A percentile compares a stretch with the other conserved stretches of the same genome.
These are phyloP conservation scores for Pythium insidiosum DNA, from an alignment of 352 stramenopile genomes.

Conservation along the genomic window DNA sequence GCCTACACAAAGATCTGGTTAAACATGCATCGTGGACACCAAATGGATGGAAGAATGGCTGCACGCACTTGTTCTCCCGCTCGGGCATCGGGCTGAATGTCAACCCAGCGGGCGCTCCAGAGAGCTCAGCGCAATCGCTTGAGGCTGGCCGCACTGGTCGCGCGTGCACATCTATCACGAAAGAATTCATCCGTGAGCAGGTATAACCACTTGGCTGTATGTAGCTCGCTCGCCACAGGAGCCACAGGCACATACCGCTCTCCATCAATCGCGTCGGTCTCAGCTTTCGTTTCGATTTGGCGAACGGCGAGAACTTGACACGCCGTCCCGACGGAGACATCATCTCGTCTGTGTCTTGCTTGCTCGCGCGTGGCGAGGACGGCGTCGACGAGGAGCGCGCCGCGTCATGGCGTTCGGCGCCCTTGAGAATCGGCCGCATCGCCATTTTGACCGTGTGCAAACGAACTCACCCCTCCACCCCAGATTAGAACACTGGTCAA, in stretches of 20 bases:
- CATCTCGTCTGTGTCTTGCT: slow-evolving; percentile 20
- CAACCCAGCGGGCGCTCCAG: too few relatives aligned
- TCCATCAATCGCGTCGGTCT: slow-evolving; percentile 6
- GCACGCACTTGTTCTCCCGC: slow-evolving; percentile 1
- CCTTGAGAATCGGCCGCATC: slow-evolving; percentile 63
- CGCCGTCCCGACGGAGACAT: slow-evolving; percentile 25
- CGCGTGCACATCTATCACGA: too few relatives aligned
- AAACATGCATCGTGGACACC: background rate
- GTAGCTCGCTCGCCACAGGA: background rate
- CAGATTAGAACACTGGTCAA: background rate
- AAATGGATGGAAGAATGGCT: too few relatives aligned
- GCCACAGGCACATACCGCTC: background rate
- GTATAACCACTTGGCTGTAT: too few relatives aligned
- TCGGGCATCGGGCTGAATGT: background rate
- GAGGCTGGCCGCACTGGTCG: too few relatives aligned
- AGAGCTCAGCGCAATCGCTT: too few relatives aligned
- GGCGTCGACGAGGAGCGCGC: slow-evolving; percentile 9
- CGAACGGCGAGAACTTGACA: slow-evolving; percentile 76
- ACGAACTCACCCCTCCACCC: background rate
- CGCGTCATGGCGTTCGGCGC: slow-evolving; percentile 8
- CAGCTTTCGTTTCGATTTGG: slow-evolving; percentile 24
- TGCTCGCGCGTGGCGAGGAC: slow-evolving; percentile 3
- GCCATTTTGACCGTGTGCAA: too few relatives aligned
- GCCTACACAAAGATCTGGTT: slow-evolving; percentile 4
- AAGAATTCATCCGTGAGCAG: too few relatives aligned